phyloP scores from a whole-genome alignment of 2,329 filamentous ascomycete genomes.

The Fusarium albosuccineum region DNA sequence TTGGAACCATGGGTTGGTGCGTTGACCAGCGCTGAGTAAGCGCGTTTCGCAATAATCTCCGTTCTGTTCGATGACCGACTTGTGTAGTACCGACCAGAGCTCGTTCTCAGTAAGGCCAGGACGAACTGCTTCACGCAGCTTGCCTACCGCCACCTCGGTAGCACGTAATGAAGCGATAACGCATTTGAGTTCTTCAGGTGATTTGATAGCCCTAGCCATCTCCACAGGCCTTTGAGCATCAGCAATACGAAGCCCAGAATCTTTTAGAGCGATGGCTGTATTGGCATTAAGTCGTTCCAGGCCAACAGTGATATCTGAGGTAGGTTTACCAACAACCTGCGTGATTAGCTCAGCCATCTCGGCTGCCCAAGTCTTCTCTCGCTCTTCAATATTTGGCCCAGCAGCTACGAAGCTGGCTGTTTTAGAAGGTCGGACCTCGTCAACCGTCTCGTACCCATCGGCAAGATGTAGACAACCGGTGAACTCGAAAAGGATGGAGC shows the following conservation, averaged over 20 bases:
- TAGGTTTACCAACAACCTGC: background rate
- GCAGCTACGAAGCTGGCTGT: conserved; percentile 1
- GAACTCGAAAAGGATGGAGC: conserved; percentile 10
- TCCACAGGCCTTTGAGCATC: conserved; percentile 12
- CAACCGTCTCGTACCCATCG: conserved; percentile 6
- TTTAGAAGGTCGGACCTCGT: conserved; percentile 8
- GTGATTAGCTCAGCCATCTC: conserved; percentile 4
- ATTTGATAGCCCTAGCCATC: conserved; percentile 12
- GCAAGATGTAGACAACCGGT: conserved; percentile 4
- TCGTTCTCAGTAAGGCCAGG: conserved; percentile 14
- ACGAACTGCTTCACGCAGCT: conserved; percentile 1
- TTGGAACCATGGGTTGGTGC: conserved; percentile 16
- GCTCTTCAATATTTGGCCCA: conserved; percentile 1
- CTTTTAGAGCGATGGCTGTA: background rate
- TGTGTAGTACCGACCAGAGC: conserved; percentile 9
- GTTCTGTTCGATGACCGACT: conserved; percentile 16
- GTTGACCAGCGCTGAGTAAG: background rate
- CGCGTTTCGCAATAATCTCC: conserved; percentile 13
- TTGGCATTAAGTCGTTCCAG: conserved; percentile 15
- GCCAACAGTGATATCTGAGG: conserved; percentile 1
- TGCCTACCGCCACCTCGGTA: conserved; percentile 11
- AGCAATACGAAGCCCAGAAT: conserved; percentile 3
- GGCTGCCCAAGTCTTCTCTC: conserved; percentile 3
- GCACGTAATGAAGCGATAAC: conserved; percentile 4
- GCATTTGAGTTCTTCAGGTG: conserved; percentile 2